Base-by-base conservation (phyloP, 2,329 filamentous ascomycete genomes). In the Penicillium hordei region DNA sequence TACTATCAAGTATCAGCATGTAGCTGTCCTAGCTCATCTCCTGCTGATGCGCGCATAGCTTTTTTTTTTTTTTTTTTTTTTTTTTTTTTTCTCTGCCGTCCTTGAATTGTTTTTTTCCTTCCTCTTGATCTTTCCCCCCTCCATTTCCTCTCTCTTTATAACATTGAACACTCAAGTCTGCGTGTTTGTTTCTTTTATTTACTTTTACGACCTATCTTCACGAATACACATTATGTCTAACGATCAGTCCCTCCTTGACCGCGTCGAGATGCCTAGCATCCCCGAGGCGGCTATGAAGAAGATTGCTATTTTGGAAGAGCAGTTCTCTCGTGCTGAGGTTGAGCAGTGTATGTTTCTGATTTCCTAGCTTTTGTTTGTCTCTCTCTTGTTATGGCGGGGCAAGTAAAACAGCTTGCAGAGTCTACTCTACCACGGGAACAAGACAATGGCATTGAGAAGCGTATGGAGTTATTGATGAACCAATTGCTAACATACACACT, bases 281-380 rank as follows among this genome's bases (percentile, higher is more conserved):
- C 71, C 75, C 29, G 68, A 68, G 57, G 89, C 91, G 76, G 67
- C 68, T 15, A 60, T 62, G 55, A 68, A 62, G 58, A 85, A 93
- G 73, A 86, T 97, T 63, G 84, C 86, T 58, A 83, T 88, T 57
- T 82, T 97, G 63, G 91, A 96, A 80, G 83, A 86, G 66, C 89
- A 95, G 63, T 96, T 96, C 69, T 87, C 93, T 59, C 86, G 93
- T 68, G 86, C 87, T 36, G 92, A 97, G 77, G 82, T 88, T 36
- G 88, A 96, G 73, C 88, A 94, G 69, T 83, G 92, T 96, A 82
- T 73, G 88, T 83, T 53, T 38, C 4, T 27, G 31, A 33, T 8
- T 52, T 29, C 8, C 51, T 39, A 29, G 39, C n/a, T 27, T 39
- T 13, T 23, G 5, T 33, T 12, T 33, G 12, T 31, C 4, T 15